Conservation (phyloP, 2,329 filamentous ascomycete species). For the Macrophomina pseudophaseolina region DNA sequence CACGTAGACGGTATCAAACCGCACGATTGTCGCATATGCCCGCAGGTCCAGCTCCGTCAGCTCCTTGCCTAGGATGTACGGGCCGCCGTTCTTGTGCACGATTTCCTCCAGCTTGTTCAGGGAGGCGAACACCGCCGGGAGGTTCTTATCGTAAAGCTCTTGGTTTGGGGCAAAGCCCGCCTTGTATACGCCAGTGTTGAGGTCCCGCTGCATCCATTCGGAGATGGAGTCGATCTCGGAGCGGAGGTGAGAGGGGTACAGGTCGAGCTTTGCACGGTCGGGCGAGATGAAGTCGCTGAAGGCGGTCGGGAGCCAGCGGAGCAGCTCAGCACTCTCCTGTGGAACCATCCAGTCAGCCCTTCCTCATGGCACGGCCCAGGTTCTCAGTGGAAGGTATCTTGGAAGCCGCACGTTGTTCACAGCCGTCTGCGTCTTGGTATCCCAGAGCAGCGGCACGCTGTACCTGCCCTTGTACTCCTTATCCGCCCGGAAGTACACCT, state of each 20-base stretch:
- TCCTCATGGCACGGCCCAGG: background rate
- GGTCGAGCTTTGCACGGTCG: conserved; percentile 49
- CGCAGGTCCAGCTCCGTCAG: conserved; percentile 66
- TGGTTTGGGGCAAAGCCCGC: conserved; percentile 64
- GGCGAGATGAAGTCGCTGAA: conserved; percentile 58
- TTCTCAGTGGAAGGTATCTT: too few relatives aligned
- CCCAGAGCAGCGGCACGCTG: conserved; percentile 67
- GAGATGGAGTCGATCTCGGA: conserved; percentile 58
- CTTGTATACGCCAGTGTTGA: conserved; percentile 67
- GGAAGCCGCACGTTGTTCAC: conserved; percentile 58
- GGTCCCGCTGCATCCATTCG: conserved; percentile 60
- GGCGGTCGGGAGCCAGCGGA: conserved; percentile 62
- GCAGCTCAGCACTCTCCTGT: conserved; percentile 61
- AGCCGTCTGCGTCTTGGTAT: conserved; percentile 59
- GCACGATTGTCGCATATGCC: conserved; percentile 62
- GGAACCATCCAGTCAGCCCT: background rate
- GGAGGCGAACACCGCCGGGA: conserved; percentile 62
- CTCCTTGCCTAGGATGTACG: conserved; percentile 60
- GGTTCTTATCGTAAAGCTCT: conserved; percentile 59
- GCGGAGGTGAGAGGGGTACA: conserved; percentile 60
- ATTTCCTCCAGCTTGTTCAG: conserved; percentile 64
- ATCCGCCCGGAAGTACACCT: conserved; percentile 67
- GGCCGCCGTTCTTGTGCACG: conserved; percentile 53
- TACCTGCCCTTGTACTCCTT: conserved; percentile 65
- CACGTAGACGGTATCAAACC: conserved; percentile 66